Conservation (phyloP, 768 basidiomycete species). For the Leccinum variicolor region DNA sequence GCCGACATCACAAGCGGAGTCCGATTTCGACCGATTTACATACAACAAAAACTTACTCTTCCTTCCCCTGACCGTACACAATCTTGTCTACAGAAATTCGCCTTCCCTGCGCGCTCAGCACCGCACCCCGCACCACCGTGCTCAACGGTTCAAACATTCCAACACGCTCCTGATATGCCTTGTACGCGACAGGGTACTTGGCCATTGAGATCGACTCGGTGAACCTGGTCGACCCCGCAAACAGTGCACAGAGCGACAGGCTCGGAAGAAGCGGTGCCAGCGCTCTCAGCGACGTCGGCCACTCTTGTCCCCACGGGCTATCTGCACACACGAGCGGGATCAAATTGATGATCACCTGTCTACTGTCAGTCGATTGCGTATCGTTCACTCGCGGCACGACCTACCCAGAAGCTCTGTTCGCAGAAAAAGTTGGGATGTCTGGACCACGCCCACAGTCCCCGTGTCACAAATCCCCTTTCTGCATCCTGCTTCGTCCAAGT, state of each 20-base stretch:
- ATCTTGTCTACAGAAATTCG: conserved; percentile 37
- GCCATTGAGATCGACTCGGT: conserved; percentile 75
- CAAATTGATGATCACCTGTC: conserved; percentile 63
- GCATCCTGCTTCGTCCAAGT: conserved; percentile 64
- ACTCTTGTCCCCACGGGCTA: conserved; percentile 20
- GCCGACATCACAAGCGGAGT: conserved; percentile 5
- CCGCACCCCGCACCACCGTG: conserved; percentile 43
- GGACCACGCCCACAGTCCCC: conserved; percentile 82
- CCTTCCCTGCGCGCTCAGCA: conserved; percentile 37
- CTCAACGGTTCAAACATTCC: conserved; percentile 67
- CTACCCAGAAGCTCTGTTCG: conserved; percentile 85
- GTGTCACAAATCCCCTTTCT: conserved; percentile 78
- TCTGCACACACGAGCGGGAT: conserved; percentile 56
- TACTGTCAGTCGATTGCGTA: background rate
- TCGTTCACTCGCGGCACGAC: conserved; percentile 15
- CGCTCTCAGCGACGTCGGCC: conserved; percentile 24
- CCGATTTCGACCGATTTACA: conserved; percentile 15
- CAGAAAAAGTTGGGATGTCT: conserved; percentile 93
- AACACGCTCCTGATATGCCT: conserved; percentile 71
- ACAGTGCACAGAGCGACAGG: conserved; percentile 62
- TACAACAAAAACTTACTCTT: conserved; percentile 10
- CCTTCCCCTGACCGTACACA: conserved; percentile 41
- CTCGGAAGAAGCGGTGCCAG: conserved; percentile 50
- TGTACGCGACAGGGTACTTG: conserved; percentile 74
- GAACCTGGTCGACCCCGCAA: conserved; percentile 72